Conservation (phyloP, 2,329 filamentous ascomycete species). For the Chrysoporthe cubensis region DNA sequence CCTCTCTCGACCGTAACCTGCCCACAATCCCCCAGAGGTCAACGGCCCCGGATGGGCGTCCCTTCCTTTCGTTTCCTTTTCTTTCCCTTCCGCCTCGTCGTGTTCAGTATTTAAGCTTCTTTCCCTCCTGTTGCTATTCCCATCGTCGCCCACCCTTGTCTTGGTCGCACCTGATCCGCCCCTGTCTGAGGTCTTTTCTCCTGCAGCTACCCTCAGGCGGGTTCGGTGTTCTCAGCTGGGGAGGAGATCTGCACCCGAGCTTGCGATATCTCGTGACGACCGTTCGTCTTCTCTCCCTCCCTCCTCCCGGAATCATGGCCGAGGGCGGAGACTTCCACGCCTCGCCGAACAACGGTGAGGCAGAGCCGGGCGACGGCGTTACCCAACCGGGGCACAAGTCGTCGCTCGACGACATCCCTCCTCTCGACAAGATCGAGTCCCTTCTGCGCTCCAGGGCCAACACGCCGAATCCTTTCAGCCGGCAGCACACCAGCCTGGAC, state of each 20-base stretch:
- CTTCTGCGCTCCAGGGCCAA: conserved; percentile 35
- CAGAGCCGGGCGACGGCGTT: conserved; percentile 2
- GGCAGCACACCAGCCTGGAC: conserved; percentile 41
- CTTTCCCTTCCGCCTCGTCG: too few relatives aligned
- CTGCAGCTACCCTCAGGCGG: background rate
- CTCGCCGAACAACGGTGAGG: conserved; percentile 10
- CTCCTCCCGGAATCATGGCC: conserved; percentile 19
- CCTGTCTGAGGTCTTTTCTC: background rate
- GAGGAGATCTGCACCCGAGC: background rate
- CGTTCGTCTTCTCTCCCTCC: background rate
- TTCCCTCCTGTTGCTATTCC: background rate
- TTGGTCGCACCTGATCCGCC: conserved; percentile 5
- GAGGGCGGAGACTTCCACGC: conserved; percentile 26
- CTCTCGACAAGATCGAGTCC: conserved; percentile 33
- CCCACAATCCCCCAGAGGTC: background rate
- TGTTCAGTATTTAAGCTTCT: conserved; percentile 8
- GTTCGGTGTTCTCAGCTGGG: background rate
- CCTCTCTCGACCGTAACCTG: conserved; percentile 2
- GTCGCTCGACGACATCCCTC: conserved; percentile 25
- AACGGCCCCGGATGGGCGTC: background rate
- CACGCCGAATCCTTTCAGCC: conserved; percentile 38
- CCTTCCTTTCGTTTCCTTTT: background rate
- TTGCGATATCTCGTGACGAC: background rate
- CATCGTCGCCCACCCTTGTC: conserved; percentile 1
- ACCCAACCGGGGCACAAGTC: conserved; percentile 8